Conservation (phyloP, 345 rosid species). For the Combretum micranthum region DNA sequence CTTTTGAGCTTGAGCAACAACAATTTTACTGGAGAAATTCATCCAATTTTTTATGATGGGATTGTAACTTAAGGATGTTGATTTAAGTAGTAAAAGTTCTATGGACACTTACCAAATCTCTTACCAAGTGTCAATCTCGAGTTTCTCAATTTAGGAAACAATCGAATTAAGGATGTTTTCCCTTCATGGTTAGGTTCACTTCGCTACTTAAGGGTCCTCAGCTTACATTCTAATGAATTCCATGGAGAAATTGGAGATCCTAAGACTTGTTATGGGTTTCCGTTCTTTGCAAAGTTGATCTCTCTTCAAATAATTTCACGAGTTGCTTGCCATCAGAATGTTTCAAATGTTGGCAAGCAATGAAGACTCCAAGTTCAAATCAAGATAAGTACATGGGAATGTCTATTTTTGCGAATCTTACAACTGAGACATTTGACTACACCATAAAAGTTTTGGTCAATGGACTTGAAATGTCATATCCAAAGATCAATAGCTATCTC, state of each 20-base stretch:
- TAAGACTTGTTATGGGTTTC: background rate
- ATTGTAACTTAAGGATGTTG: constrained; percentile 5
- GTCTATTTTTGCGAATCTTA: too few relatives aligned
- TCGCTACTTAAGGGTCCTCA: constrained; percentile 1
- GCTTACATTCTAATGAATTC: constrained; percentile 6
- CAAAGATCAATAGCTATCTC: constrained; percentile 8
- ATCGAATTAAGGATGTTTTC: constrained; percentile 5
- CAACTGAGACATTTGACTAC: too few relatives aligned
- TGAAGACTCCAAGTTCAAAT: background rate
- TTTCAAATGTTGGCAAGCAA: constrained; percentile 4
- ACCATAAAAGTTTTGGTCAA: too few relatives aligned
- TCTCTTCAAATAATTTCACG: constrained; percentile 2
- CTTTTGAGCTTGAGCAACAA: background rate
- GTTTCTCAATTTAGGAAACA: constrained; percentile 11
- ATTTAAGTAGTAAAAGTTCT: constrained; percentile 1
- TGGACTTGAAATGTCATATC: background rate
- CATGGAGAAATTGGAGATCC: constrained; percentile 3
- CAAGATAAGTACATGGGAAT: background rate
- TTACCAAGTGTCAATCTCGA: background rate
- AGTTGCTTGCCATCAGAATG: constrained; percentile 1
- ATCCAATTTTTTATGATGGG: background rate
- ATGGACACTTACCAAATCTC: background rate
- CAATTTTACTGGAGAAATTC: background rate
- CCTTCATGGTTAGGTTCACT: constrained; percentile 10
- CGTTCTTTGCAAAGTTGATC: constrained; percentile 3